Evolutionary conservation across 345 rosid genomes (phyloP), one percentile per base, ranked within the genome.

Genomic region (Physaria fendleri): DNA sequence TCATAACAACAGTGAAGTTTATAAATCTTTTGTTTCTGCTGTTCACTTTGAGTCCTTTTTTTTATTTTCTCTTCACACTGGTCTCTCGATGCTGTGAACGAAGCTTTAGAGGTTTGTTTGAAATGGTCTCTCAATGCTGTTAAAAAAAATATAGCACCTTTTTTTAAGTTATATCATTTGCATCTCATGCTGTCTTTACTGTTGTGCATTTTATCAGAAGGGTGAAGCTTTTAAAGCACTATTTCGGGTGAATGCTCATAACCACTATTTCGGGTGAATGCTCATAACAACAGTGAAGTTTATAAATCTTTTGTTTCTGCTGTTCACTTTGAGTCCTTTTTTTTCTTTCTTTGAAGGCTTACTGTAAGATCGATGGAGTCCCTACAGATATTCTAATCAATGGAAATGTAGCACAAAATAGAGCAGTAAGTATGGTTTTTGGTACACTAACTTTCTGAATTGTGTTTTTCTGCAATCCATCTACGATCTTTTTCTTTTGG

Each of bases 291-390:
- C n/a, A n/a, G n/a, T n/a, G n/a, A n/a, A 29, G 40, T n/a, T 52
- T 34, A 17, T 42, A 8, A n/a, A 33, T 28, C 16, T 10, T 59
- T 10, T 30, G 33, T 60, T 42, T 68, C 55, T 14, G 58, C 45
- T 40, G 25, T 20, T 52, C 17, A 33, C 35, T 22, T 37, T 44
- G 32, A 40, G 38, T 18, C 14, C 0, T 6, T 44, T 23, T 3
- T 57, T 16, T 8, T 59, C 47, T 16, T 38, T 22, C 43, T 33
- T 56, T 69, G 44, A 49, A 91, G 98, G 98, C 96, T 10, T 92
- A 92, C 57, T 88, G 98, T 84, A 92, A 82, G 79, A 80, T 92
- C 64, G 93, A 92, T n/a, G 90, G 93, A 59, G 82, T 92, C 5
- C 79, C 85, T 32, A 79, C 77, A 3, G 95, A 92, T 73, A 49